These are phyloP conservation scores for Chytriomyces confervae DNA, from an alignment of 192 early-diverging fungal genomes.

Conservation along the genomic window DNA sequence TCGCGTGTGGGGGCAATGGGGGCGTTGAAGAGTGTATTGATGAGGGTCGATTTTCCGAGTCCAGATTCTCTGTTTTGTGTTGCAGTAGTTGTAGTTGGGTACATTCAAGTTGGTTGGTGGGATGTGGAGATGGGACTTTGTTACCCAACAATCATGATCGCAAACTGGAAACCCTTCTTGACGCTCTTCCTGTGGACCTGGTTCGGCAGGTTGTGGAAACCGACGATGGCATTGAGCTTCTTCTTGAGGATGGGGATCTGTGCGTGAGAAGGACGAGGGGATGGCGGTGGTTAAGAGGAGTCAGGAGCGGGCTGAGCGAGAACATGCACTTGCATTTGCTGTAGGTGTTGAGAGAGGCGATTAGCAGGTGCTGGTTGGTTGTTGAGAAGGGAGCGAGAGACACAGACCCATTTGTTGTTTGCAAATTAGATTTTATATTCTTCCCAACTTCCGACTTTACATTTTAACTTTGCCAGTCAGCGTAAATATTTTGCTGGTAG, in stretches of 20 bases:
- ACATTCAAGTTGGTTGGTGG: neutral
- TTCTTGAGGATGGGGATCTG: constrained; percentile 61
- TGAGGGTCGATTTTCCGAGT: constrained; percentile 67
- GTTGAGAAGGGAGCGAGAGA: no score
- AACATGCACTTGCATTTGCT: no score
- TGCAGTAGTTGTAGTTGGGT: neutral
- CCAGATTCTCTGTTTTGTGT: constrained; percentile 62
- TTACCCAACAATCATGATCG: constrained; percentile 62
- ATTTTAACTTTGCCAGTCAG: no score
- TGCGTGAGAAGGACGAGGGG: neutral
- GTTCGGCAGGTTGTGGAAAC: constrained; percentile 67
- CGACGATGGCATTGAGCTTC: constrained; percentile 62
- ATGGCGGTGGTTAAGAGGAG: neutral
- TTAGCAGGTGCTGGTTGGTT: no score
- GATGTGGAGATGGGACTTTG: no score
- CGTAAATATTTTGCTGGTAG: no score
- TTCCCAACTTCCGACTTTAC: no score
- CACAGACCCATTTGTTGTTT: no score
- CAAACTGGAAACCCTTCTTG: constrained; percentile 94
- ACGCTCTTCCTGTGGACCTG: constrained; percentile 86
- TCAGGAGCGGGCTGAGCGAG: no score
- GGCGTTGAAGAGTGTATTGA: constrained; percentile 70
- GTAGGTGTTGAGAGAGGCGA: no score
- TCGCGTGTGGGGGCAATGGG: constrained; percentile 89
- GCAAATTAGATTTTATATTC: no score